These are phyloP conservation scores for Talaromyces piceae DNA, from an alignment of 2,329 filamentous ascomycete species.

Conservation along the genomic window DNA sequence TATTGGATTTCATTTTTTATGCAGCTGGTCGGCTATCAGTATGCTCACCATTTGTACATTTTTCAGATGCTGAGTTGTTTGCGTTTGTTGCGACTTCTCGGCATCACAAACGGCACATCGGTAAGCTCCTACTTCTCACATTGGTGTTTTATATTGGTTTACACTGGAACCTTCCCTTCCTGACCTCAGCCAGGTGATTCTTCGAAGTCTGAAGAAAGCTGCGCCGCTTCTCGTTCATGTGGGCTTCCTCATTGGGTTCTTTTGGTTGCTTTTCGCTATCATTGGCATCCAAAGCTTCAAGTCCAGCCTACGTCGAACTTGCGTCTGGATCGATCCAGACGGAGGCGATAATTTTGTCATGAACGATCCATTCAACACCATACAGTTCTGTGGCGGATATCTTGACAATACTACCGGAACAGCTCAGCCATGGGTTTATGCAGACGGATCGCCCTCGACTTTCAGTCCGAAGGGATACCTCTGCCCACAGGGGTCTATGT, in stretches of 20 bases:
- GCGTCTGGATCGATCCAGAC: slow-evolving; percentile 65
- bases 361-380: slow-evolving; percentile 49
- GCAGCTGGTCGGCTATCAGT: slow-evolving; percentile 61
- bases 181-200: slow-evolving; percentile 59
- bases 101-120: slow-evolving; percentile 86
- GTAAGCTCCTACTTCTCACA: slow-evolving; percentile 48
- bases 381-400: slow-evolving; percentile 83
- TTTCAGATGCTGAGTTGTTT: slow-evolving; percentile 97
- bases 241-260: slow-evolving; percentile 89
- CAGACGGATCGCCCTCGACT: slow-evolving; percentile 44
- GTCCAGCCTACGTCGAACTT: slow-evolving; percentile 67
- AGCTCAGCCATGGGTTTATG: slow-evolving; percentile 62
- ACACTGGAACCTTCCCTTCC: slow-evolving; percentile 11
- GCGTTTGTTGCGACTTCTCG: slow-evolving; percentile 82
- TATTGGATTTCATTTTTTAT: slow-evolving; percentile 89
- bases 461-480: slow-evolving; percentile 68
- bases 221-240: slow-evolving; percentile 87
- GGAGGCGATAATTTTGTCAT: slow-evolving; percentile 32
- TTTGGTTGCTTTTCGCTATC: slow-evolving; percentile 96
- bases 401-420: slow-evolving; percentile 53
- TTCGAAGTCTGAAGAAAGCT: slow-evolving; percentile 91
- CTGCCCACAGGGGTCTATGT: slow-evolving; percentile 76
- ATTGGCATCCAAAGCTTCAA: slow-evolving; percentile 96
- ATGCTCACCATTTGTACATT: slow-evolving; percentile 66
- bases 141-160: neutral